Base-by-base conservation (phyloP, 1,284 basidiomycete genomes). In the Melampsora larici-populina region DNA sequence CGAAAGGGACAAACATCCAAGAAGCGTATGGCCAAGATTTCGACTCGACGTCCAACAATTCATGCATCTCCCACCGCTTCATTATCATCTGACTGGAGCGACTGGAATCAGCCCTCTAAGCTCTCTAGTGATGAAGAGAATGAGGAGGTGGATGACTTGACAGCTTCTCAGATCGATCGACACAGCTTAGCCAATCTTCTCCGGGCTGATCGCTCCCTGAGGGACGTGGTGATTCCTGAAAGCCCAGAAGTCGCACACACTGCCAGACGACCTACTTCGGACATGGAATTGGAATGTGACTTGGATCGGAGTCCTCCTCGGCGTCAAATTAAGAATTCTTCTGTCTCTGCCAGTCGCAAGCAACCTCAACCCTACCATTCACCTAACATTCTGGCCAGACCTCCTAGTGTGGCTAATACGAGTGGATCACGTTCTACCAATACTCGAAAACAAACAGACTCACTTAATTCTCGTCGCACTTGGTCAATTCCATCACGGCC, bases 401-500 rank as follows among this genome's bases (percentile, higher is more conserved):
- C 24, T 55, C 51, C 51, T 8, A 55, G 51, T 26, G 51, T 55
- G 21, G 24, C 24, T 21, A 17, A 11, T 55, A 55, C 51, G 15
- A 55, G 51, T 55, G 51, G 51, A 8, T 55, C 51, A 55, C 51
- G 51, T 17, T 55, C 51, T 21, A 55, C 51, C 51, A 55, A 21
- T 55, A 55, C 51, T 26, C 18, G 51, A 21, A 55, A 26, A 6
- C 18, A 21, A 21, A 13, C 51, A 5, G 51, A 55, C 62, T 64
- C 62, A 26, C 18, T 33, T 9, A 31, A 13, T 24, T 64, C 62
- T 36, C 62, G 62, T 17, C 62, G 62, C 29, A 24, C n/a, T 33
- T 64, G 62, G 62, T 64, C 62, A 64, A 64, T 64, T 26, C 62
- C 62, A 26, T 24, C 62, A 17, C 24, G 62, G 18, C 62, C 62